phyloP scores from a whole-genome alignment of 306 rosid species.

The Macrotyloma uniflorum region DNA sequence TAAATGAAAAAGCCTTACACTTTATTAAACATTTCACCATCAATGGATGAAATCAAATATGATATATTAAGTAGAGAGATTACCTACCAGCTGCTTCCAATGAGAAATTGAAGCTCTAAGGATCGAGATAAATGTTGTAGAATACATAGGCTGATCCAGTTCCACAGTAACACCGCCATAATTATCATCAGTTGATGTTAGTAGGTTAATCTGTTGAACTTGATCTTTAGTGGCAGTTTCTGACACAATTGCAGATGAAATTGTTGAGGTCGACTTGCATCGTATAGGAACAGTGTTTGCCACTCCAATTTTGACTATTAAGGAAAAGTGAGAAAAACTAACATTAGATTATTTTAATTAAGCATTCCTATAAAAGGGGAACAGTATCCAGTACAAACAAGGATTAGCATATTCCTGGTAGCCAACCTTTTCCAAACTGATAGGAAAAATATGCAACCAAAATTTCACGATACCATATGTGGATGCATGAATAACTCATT shows the following conservation, averaged over 20 bases:
- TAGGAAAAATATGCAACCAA: neutral
- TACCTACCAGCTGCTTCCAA: constrained; percentile 87
- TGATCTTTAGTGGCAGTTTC: constrained; percentile 42
- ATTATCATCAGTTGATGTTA: constrained; percentile 55
- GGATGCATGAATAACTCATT: constrained; percentile 18
- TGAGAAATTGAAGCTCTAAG: constrained; percentile 68
- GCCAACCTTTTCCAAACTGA: neutral
- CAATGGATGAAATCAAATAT: constrained; percentile 2
- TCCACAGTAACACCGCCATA: constrained; percentile 72
- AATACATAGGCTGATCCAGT: constrained; percentile 59
- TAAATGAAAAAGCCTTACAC: neutral
- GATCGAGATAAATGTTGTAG: constrained; percentile 45
- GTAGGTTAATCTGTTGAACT: constrained; percentile 35
- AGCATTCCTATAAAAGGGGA: constrained; percentile 17
- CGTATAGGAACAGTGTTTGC: constrained; percentile 9
- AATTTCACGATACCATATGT: neutral
- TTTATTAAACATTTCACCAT: neutral
- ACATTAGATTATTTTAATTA: constrained; percentile 11
- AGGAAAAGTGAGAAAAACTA: constrained; percentile 6
- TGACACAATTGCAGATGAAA: constrained; percentile 36
- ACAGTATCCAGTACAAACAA: neutral
- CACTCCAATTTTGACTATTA: constrained; percentile 36
- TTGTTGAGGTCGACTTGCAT: constrained; percentile 38
- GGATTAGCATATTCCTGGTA: constrained; percentile 13
- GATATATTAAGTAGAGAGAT: constrained; percentile 7